Conservation (phyloP, 352 stramenopile genomes). For the Phytopythium litorale region DNA sequence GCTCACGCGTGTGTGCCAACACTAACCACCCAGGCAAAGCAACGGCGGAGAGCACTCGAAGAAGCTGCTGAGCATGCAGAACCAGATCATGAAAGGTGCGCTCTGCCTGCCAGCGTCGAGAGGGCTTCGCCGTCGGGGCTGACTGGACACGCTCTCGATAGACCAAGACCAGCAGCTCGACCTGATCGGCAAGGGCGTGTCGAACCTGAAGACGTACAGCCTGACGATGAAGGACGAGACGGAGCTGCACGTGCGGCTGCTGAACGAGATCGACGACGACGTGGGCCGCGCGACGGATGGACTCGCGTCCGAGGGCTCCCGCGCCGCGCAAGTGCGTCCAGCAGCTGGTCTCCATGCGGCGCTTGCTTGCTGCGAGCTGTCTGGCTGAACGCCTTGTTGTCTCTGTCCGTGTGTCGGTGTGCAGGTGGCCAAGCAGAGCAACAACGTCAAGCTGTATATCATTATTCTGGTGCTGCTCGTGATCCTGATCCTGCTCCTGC, state of each 20-base stretch:
- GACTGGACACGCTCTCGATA: conserved; percentile 11
- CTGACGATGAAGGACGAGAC: conserved; percentile 88
- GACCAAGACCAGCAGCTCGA: conserved; percentile 87
- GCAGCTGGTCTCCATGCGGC: conserved; percentile 12
- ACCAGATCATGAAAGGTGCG: conserved; percentile 86
- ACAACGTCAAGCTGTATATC: conserved; percentile 93
- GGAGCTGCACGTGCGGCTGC: conserved; percentile 83
- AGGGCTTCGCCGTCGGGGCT: neutral
- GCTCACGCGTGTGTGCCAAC: neutral
- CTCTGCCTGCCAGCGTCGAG: neutral
- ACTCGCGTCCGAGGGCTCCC: conserved; percentile 79
- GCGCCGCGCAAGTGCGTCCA: conserved; percentile 53
- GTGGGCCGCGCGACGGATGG: conserved; percentile 79
- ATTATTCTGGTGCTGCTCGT: conserved; percentile 84
- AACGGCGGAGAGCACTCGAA: conserved; percentile 25
- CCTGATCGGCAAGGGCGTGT: conserved; percentile 74
- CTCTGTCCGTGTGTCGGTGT: conserved; percentile 15
- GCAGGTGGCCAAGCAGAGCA: conserved; percentile 91
- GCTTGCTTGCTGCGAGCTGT: conserved; percentile 4
- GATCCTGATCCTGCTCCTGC: conserved; percentile 88
- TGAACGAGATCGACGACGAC: conserved; percentile 88
- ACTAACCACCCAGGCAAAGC: conserved; percentile 8
- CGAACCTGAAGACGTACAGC: conserved; percentile 85
- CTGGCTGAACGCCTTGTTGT: neutral
- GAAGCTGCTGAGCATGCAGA: conserved; percentile 80